These are phyloP conservation scores for Trichoderma aggressivum DNA, from an alignment of 2,329 filamentous ascomycete genomes.

Conservation along the genomic window DNA sequence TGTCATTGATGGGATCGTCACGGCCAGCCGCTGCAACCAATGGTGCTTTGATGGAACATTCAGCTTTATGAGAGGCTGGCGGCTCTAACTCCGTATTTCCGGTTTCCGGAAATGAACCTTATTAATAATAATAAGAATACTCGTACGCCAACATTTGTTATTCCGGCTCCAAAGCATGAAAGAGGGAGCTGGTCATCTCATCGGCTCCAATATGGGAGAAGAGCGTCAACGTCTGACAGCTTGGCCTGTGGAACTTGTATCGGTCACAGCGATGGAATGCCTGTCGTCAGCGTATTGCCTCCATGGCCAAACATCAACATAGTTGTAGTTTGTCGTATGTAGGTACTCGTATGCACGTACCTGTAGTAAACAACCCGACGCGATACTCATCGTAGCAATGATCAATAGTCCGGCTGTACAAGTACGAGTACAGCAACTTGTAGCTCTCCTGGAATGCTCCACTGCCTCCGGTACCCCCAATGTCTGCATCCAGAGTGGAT, in stretches of 20 bases:
- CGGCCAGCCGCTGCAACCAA: too few species aligned
- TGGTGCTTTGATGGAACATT: not conserved
- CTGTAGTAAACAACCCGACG: not conserved
- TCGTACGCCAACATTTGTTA: not conserved
- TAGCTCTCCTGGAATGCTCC: not conserved
- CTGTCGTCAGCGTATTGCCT: not conserved
- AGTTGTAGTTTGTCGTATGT: not conserved
- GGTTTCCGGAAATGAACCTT: not conserved
- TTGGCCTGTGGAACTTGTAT: slow-evolving; percentile 1
- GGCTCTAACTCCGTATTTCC: slow-evolving; percentile 11
- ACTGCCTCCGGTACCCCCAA: slow-evolving; percentile 6
- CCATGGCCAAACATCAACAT: not conserved
- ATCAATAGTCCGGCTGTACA: not conserved
- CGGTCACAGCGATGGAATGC: not conserved
- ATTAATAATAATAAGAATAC: slow-evolving; percentile 10
- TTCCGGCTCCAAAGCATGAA: not conserved
- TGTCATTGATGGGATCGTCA: not conserved
- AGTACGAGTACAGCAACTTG: not conserved
- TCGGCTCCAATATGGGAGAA: not conserved
- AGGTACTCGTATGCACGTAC: not conserved
- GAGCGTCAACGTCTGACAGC: not conserved
- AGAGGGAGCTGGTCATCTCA: not conserved
- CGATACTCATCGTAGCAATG: not conserved
- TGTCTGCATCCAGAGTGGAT: slow-evolving; percentile 1
- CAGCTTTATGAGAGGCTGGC: not conserved